phyloP scores from a whole-genome alignment of 1,139 yeast genomes.

The Candida sanyaensis region DNA sequence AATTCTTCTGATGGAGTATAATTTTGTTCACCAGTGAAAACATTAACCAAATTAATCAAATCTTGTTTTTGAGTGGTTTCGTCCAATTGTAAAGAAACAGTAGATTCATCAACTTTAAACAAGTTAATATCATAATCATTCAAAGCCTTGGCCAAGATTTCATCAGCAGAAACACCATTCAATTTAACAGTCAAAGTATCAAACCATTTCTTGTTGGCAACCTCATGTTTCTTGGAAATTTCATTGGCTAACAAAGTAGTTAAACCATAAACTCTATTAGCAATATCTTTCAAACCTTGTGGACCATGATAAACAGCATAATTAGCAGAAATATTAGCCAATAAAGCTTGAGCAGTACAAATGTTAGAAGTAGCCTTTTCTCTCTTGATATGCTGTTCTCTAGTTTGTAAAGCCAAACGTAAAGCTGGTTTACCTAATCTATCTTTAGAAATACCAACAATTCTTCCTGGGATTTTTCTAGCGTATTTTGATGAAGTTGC shows the following conservation, averaged over 20 bases:
- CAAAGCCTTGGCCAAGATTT: constrained; percentile 59
- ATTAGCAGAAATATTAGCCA: constrained; percentile 94
- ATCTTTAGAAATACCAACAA: constrained; percentile 91
- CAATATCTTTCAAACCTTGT: constrained; percentile 79
- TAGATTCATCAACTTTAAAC: constrained; percentile 61
- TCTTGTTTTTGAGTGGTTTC: constrained; percentile 78
- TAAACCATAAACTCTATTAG: constrained; percentile 73
- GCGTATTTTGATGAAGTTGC: constrained; percentile 78
- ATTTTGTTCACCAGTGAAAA: constrained; percentile 49
- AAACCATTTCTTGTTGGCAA: constrained; percentile 70
- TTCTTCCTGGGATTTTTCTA: constrained; percentile 95
- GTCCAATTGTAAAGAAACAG: constrained; percentile 78
- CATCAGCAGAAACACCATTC: constrained; percentile 52
- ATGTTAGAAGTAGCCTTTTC: constrained; percentile 98
- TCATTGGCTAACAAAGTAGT: constrained; percentile 71
- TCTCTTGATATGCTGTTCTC: constrained; percentile 97
- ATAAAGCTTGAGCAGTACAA: constrained; percentile 95
- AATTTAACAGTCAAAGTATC: constrained; percentile 82
- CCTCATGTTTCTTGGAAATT: constrained; percentile 46
- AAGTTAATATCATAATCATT: constrained; percentile 68
- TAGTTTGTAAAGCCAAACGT: constrained; percentile 91
- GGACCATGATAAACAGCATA: constrained; percentile 98
- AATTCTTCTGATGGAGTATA: constrained; percentile 30
- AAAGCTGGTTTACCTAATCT: constrained; percentile 86
- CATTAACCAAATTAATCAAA: constrained; percentile 52